Evolutionary conservation across 1,284 basidiomycete genomes (phyloP), one percentile per base, ranked within the genome.

Genomic region (Tetrapyrgos nigripes): DNA sequence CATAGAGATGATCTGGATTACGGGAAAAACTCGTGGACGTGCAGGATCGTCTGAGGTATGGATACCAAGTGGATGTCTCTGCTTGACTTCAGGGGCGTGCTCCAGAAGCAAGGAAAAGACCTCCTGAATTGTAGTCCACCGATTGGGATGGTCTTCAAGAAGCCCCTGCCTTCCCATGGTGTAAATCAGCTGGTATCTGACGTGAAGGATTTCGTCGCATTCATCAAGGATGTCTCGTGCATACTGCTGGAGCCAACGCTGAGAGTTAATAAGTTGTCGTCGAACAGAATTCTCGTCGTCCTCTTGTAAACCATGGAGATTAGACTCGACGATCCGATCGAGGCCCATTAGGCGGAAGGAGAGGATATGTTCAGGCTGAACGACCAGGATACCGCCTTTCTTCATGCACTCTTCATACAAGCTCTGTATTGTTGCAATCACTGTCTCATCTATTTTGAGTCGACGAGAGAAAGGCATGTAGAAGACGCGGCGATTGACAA

Each of bases 291-390:
- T 3, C 28, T 35, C 50, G 28, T 31, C 28, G 70, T 27, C 19
- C 49, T 14, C 0, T 14, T 4, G 11, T 63, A 55, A 10, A 77
- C 37, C 33, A 59, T 40, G 10, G 79, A 64, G 6, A 72, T 70
- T 10, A 83, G 76, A 9, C 77, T 14, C 31, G 27, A 55, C 24
- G 44, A 71, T 65, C 21, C 61, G 62, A 37, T 84, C 75, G n/a
- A 83, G 63, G 0, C 70, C 72, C 73, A 80, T 76, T 8, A 85
- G 70, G 56, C 76, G 74, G 52, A 82, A 80, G 0, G 83, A 85
- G 1, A 85, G 70, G 1, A 83, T 73, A 43, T 85, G 83, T 50
- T 85, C 84, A 0, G 83, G 83, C 45, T 85, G 83, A 4, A 72
- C 65, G 1, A 85, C 67, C 1, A 84, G 66, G 24, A 85, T 66